Evolutionary conservation across 2,329 filamentous ascomycete genomes (phyloP).

Genomic region (Periconia digitata): DNA sequence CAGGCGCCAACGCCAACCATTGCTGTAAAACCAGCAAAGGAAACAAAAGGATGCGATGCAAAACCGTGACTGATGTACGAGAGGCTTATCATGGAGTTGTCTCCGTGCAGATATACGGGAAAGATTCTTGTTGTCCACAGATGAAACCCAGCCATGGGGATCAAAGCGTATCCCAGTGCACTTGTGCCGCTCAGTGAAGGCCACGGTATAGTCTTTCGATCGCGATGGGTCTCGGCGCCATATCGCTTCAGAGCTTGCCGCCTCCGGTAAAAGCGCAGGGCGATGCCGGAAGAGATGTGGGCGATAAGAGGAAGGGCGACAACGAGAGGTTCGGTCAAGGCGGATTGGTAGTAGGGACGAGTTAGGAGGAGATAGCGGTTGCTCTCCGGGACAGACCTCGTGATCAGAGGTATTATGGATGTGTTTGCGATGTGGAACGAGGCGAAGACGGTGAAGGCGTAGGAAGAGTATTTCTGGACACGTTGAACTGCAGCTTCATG

Average conservation of each 20-base stretch:
- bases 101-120: conserved; percentile 76
- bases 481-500: conserved; percentile 59
- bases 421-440: conserved; percentile 53
- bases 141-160: conserved; percentile 69
- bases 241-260: conserved; percentile 73
- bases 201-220: conserved; percentile 60
- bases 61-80: conserved; percentile 86
- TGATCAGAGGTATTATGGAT: conserved; percentile 35
- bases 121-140: conserved; percentile 73
- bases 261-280: conserved; percentile 73
- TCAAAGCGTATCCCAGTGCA: conserved; percentile 70
- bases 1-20: conserved; percentile 69
- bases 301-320: conserved; percentile 72
- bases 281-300: conserved; percentile 77
- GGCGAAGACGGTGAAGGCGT: conserved; percentile 53
- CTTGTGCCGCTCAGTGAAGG: conserved; percentile 71
- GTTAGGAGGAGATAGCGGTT: conserved; percentile 89
- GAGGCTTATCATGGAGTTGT: conserved; percentile 81
- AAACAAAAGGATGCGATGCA: conserved; percentile 65
- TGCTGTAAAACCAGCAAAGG: conserved; percentile 69
- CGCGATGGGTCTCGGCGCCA: conserved; percentile 65
- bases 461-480: conserved; percentile 86
- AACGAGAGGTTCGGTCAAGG: conserved; percentile 73
- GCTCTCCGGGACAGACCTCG: conserved; percentile 61
- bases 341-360: conserved; percentile 86